Percentiles rank a stretch among this genome's conserved stretches.
Conservation (phyloP, 148 eudicot genomes). For the Fallopia convolvulus region DNA sequence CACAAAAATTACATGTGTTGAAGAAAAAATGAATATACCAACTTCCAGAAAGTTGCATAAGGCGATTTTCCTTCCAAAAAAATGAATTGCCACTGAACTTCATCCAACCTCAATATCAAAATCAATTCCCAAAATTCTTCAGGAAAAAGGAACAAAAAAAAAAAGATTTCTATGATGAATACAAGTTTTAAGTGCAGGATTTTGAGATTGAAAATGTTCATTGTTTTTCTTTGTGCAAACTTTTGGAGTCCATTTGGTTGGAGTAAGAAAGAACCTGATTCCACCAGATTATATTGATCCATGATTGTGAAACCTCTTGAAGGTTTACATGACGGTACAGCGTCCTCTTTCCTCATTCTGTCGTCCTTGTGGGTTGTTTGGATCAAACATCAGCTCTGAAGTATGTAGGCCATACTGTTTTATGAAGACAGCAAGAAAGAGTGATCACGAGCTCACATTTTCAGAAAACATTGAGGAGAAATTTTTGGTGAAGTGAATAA, state of each 20-base stretch:
- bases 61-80: not conserved
- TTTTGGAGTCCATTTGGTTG: not conserved
- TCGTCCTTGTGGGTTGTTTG: conserved; percentile 52
- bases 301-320: not conserved
- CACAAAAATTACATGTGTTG: not conserved
- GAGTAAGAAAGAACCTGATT: not conserved
- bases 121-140: not conserved
- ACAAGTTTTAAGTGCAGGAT: not conserved
- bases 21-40: not conserved
- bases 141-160: not conserved
- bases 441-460: not conserved
- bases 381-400: conserved; percentile 79
- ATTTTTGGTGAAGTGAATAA: not conserved
- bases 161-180: not conserved
- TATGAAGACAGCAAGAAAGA: not conserved
- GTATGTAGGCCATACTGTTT: conserved; percentile 86
- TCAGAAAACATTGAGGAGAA: not conserved
- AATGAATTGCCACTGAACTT: not conserved
- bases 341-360: conserved; percentile 56
- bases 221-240: not conserved
- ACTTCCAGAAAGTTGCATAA: not conserved
- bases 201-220: not conserved
- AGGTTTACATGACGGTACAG: conserved; percentile 69
- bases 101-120: not conserved
- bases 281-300: not conserved